Evolutionary conservation across 2,329 filamentous ascomycete species (phyloP), one percentile per base, ranked within the genome.

Genomic region (Fusarium longipes): DNA sequence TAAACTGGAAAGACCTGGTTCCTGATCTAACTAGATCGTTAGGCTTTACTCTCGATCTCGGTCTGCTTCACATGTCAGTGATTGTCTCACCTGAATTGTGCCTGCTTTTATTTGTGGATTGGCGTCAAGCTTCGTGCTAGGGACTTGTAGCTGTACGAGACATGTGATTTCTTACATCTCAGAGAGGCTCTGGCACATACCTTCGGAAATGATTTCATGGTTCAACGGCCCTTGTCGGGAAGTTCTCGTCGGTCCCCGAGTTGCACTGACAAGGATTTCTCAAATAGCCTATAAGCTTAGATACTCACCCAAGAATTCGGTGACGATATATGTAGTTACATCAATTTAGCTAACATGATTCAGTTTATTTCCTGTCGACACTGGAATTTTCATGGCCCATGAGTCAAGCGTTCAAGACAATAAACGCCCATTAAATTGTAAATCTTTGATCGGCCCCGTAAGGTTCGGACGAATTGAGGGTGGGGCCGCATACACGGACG

Each of bases 1-100:
- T 49, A 47, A 39, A 22, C 47, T 36, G 48, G 45, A 27, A 44
- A 42, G 22, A 36, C 20, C 17, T 35, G 54, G 57, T 68, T 62
- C 55, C 42, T 65, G 55, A 68, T 61, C 48, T 68, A 68, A 57
- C 48, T 68, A 65, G 65, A 68, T 68, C 47, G 38, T 43, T 39
- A 32, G 47, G 57, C 44, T 65, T 48, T 43, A 12, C 48, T 47
- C 65, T 68, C 58, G 52, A 67, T 67, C 52, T 45, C 10, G 36
- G 63, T 47, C 59, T 60, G 47, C 53, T 67, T 67, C 65, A 67
- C 65, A 67, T 67, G 65, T 68, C 65, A 67, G 55, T 50, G 52
- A 32, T 43, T 64, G 64, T 55, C 43, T 63, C 48, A 51, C 43
- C 24, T 29, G 39, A 32, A 12, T 18, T 59, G 64, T 55, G 43